Base-by-base conservation (phyloP, 345 rosid species). In the Diplotaxis tenuifolia region DNA sequence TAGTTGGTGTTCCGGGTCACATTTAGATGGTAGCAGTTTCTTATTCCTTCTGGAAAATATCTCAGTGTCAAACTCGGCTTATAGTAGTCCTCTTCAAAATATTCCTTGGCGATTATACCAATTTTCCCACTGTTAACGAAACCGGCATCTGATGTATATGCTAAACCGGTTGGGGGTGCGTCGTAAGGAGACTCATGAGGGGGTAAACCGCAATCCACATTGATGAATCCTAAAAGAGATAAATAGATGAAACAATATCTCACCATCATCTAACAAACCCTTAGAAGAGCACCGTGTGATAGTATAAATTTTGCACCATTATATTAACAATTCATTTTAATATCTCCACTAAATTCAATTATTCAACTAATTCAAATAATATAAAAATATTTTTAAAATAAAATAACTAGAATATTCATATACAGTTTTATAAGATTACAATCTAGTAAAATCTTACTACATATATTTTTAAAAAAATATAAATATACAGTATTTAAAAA, bases 131-230 rank as follows among this genome's bases (percentile, higher is more conserved):
- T 21, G 7, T 21, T 53, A 11, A 75, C 55, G 42, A 55, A 56
- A 28, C 5, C 50, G 0, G 11, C 27, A 63, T 76, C 79, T 4
- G 79, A 70, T 42, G 31, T 76, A 55, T 69, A 76, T 31, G 60
- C 25, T 62, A 70, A 69, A 20, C 71, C 71, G n/a, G 40, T 70
- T 10, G 34, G 1, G 19, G 9, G 5, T 32, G 15, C 40, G 20
- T 32, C 54, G 65, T 70, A 76, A 29, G 75, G 65, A 70, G 75
- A 15, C 4, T 70, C 66, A 9, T 19, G 25, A 42, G 15, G 32
- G 3, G 75, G n/a, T 31, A 62, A 76, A 22, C 80, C 80, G 36
- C 75, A 76, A 47, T 76, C 80, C 54, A 76, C 55, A 32, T 19
- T 76, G 14, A 76, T 70, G 71, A 70, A 70, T 62, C 79, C 79